Base-by-base conservation (phyloP, 1,284 basidiomycete species). In the Ustilago crameri region DNA sequence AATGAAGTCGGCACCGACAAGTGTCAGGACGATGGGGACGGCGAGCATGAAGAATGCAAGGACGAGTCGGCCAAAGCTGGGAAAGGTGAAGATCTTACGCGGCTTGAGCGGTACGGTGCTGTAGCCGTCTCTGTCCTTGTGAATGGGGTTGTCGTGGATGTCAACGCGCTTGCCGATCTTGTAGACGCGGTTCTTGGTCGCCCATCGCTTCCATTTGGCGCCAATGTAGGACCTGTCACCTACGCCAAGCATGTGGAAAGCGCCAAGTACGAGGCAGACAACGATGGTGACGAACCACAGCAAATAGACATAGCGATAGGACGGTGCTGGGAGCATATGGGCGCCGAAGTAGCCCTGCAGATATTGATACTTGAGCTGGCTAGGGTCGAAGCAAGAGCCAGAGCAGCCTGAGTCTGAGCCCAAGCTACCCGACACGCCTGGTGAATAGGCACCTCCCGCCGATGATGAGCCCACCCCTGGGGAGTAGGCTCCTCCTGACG, bases 1-100 rank as follows among this genome's bases (percentile, higher is more conserved):
- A 73, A 93, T 86, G 79, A 92, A 91, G 84, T 93, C 91, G 10
- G 90, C 88, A 12, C 92, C 92, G 17, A 89, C 84, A 57, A 91
- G 51, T 9, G 80, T 82, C 56, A 83, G 53, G 8, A 69, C 49
- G 51, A 80, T 53, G 32, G 78, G 78, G 0, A 82, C 49, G 2
- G 75, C 72, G 3, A 80, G 26, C 47, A 82, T 49, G 54, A 73
- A 68, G 52, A 74, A 62, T n/a, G 81, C 61, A 8, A 80, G 60
- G 22, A 79, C 49, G 12, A 79, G 20, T 18, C 70, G 53, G 20
- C 79, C 76, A 24, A 78, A 66, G 48, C 74, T 70, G 15, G 79
- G 72, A 32, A 78, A 75, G 27, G 71, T 60, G 44, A 77, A 54
- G 24, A 76, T 63, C 26, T 60, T 51, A n/a, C 78, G 72, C 37